These are phyloP conservation scores for Kappamyces sp. DNA, from an alignment of 192 early-diverging fungal genomes.

Conservation along the genomic window DNA sequence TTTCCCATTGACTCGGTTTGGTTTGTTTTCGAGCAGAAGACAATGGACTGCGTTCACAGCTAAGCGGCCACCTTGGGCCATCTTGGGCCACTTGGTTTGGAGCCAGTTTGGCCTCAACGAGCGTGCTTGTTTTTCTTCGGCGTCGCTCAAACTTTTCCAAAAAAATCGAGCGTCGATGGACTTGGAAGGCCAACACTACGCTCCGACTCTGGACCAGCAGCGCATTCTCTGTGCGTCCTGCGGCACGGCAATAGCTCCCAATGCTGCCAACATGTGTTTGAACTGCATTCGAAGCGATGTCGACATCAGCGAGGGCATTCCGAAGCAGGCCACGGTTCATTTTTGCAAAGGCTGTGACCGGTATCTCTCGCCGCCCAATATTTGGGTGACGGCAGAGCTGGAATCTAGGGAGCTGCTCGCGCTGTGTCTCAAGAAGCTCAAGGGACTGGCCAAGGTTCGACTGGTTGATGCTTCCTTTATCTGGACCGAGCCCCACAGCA, in stretches of 20 bases:
- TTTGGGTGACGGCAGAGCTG: constrained; percentile 82
- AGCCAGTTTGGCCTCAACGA: too few relatives aligned
- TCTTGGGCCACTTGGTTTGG: too few relatives aligned
- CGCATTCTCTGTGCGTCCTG: constrained; percentile 84
- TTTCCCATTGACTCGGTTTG: constrained; percentile 51
- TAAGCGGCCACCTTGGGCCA: too few relatives aligned
- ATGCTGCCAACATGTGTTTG: constrained; percentile 97
- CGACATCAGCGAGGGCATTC: constrained; percentile 98
- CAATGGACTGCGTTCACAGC: not conserved
- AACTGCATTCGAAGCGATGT: constrained; percentile 95
- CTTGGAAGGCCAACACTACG: not conserved
- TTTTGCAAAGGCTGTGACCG: constrained; percentile 97
- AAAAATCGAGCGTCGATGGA: too few relatives aligned
- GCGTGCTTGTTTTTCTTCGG: too few relatives aligned
- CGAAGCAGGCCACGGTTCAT: constrained; percentile 91
- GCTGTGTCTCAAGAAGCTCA: constrained; percentile 88
- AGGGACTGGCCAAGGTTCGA: constrained; percentile 85
- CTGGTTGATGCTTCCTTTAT: constrained; percentile 96
- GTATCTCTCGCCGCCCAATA: constrained; percentile 90
- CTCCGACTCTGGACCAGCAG: not conserved
- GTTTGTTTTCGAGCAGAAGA: not conserved
- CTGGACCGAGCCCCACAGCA: constrained; percentile 94
- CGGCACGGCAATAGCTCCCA: constrained; percentile 89
- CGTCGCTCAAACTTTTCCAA: too few relatives aligned
- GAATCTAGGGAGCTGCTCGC: constrained; percentile 89